Evolutionary conservation across 495 filamentous ascomycete species (phyloP).

Genomic region (Clohesyomyces aquaticus): DNA sequence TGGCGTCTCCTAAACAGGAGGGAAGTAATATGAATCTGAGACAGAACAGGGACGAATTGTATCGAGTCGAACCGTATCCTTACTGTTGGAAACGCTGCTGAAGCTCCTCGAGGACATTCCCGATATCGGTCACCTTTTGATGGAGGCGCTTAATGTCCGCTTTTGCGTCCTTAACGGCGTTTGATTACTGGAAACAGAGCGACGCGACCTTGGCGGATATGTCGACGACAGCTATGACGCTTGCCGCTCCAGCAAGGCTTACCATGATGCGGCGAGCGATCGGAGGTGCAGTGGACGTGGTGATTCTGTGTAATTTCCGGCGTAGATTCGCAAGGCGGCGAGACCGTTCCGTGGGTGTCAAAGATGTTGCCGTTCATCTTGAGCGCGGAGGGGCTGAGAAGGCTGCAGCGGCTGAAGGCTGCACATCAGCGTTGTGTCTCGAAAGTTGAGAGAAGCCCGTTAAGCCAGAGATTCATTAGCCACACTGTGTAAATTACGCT

Average conservation of each 20-base stretch:
- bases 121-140: constrained; percentile 26
- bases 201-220: constrained; percentile 34
- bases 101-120: constrained; percentile 20
- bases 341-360: constrained; percentile 20
- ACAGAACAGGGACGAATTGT: too few relatives aligned
- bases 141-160: constrained; percentile 34
- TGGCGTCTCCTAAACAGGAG: too few relatives aligned
- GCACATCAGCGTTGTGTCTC: too few relatives aligned
- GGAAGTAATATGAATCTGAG: too few relatives aligned
- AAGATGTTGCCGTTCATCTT: constrained; percentile 26
- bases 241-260: constrained; percentile 19
- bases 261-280: constrained; percentile 23
- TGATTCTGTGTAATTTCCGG: constrained; percentile 11
- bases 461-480: too few relatives aligned
- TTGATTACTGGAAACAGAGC: constrained; percentile 36
- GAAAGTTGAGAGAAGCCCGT: too few relatives aligned
- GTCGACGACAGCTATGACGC: constrained; percentile 25
- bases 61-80: too few relatives aligned
- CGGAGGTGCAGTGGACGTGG: constrained; percentile 7
- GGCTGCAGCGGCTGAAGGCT: constrained; percentile 14
- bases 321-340: constrained; percentile 19
- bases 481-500: too few relatives aligned
- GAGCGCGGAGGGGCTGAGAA: constrained; percentile 20
- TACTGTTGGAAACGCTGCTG: too few relatives aligned
- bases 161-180: constrained; percentile 33